Evolutionary conservation across 1,284 basidiomycete genomes (phyloP), one percentile per base, ranked within the genome.

Genomic region (Microbotryum silenes-acaulis): DNA sequence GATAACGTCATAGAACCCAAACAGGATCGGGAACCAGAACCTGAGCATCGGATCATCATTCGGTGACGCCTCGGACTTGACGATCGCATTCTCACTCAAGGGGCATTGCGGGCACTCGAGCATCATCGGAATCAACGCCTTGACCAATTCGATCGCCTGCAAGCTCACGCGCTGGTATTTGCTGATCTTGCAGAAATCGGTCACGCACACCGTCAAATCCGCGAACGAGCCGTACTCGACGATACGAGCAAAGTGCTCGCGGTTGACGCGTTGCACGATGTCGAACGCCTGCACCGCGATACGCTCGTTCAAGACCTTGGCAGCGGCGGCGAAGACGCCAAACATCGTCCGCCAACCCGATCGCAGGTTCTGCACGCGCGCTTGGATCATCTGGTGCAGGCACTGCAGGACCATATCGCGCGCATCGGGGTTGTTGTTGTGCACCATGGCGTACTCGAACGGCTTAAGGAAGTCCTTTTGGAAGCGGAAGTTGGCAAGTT

Each of bases 321-420:
- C 93, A 0, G 94, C 92, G 14, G 94, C 91, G 31, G 93, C 90
- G 73, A 98, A 97, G 14, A 97, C 94, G 37, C 90, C 89, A 74
- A 99, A 97, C 89, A 99, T 96, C 0, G 97, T 98, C 67, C 92
- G 81, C 96, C 96, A 99, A 25, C 97, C 96, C 1, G 96, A 98
- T 33, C 96, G 86, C 78, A 99, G 84, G 74, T 98, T 98, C 70
- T 91, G 85, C 4, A 89, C 90, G 44, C 91, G 83, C 16, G 91
- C 89, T 78, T 96, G 93, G 59, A 98, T 87, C 96, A 99, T 98
- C 79, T 98, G 97, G 75, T 97, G 91, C 52, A 99, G 81, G 75
- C 96, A 99, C 82, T 97, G 93, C 59, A 99, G 78, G 23, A 94
- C 94, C 91, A 99, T 91, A 74, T 99, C 96, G 61, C 94, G 85